phyloP scores from a whole-genome alignment of 2,329 filamentous ascomycete species.

The Neofusicoccum laricinum region DNA sequence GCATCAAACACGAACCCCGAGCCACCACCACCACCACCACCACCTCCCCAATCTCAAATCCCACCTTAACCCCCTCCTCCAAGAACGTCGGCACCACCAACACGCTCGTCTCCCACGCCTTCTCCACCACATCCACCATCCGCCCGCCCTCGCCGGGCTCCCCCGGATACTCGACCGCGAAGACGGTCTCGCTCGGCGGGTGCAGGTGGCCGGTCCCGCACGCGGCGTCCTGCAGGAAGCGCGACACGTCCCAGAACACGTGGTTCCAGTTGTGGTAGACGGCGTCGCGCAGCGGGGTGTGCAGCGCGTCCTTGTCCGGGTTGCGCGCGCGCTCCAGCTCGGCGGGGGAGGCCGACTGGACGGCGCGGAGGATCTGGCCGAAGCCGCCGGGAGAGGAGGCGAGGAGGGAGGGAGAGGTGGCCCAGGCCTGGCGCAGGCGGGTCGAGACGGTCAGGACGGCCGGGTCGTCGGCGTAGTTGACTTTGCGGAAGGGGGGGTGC shows the following conservation, averaged over 20 bases:
- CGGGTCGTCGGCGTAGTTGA: background rate
- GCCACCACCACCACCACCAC: background rate
- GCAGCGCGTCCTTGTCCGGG: background rate
- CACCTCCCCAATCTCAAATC: background rate
- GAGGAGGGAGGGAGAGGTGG: background rate
- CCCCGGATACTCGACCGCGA: background rate
- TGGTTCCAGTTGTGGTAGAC: slow-evolving; percentile 3
- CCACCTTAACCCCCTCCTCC: background rate
- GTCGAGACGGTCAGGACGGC: background rate
- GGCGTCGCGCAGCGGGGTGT: background rate
- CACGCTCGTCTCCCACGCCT: background rate
- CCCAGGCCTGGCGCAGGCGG: background rate
- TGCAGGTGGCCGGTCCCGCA: background rate
- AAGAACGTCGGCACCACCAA: background rate
- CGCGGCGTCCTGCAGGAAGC: background rate
- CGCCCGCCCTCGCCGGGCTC: background rate
- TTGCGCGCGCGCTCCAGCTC: background rate
- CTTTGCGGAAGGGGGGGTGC: background rate
- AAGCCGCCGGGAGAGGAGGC: background rate
- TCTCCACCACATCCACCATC: background rate
- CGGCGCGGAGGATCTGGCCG: background rate
- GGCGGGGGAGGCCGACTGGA: background rate
- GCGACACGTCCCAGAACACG: background rate
- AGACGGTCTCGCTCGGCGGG: background rate
- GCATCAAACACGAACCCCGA: background rate